Conservation (phyloP, 768 basidiomycete species). For the Lentinula raphanica region DNA sequence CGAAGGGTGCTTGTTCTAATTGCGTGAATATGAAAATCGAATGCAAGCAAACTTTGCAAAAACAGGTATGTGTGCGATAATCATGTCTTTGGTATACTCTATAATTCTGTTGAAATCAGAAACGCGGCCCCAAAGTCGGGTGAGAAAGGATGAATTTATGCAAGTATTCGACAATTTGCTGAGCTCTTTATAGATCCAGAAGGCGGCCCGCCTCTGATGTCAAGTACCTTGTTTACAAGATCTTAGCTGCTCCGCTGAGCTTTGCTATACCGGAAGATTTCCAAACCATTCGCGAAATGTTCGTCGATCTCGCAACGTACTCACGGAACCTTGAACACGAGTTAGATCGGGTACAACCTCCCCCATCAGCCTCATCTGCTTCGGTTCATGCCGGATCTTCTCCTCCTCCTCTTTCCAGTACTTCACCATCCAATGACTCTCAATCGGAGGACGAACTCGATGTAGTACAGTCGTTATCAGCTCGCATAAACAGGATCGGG, state of each 20-base stretch:
- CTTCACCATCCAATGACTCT: not conserved
- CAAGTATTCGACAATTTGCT: not conserved
- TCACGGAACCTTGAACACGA: not conserved
- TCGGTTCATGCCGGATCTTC: not conserved
- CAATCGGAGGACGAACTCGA: not conserved
- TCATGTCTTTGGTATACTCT: too few relatives aligned
- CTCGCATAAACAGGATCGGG: not conserved
- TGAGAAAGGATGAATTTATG: not conserved
- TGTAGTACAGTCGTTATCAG: not conserved
- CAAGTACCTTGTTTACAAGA: slow-evolving; percentile 1
- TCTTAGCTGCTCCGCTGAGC: not conserved
- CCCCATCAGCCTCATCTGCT: not conserved
- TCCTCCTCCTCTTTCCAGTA: not conserved
- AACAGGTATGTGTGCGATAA: not conserved
- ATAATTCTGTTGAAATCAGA: not conserved
- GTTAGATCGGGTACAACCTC: not conserved
- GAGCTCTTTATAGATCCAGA: not conserved
- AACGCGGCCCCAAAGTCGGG: slow-evolving; percentile 3
- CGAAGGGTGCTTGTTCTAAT: not conserved
- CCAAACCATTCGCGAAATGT: not conserved
- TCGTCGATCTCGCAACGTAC: slow-evolving; percentile 1
- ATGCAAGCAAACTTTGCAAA: not conserved
- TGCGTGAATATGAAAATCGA: not conserved
- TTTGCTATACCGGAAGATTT: not conserved
- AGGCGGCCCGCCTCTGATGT: not conserved